These are phyloP conservation scores for Ceriops decandra DNA, from an alignment of 345 rosid species.

Conservation along the genomic window DNA sequence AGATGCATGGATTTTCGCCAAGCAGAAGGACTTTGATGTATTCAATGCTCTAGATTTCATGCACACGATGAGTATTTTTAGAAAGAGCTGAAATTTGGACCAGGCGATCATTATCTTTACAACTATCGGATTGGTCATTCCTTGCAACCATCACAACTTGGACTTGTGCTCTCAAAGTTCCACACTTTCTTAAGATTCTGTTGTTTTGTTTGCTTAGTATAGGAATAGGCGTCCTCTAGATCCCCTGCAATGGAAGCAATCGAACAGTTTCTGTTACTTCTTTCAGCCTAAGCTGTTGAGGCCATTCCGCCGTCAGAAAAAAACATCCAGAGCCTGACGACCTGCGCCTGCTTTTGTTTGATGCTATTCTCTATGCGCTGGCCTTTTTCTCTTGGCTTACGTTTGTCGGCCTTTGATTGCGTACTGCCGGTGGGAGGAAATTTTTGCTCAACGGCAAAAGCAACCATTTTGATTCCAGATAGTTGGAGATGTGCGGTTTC, in stretches of 20 bases:
- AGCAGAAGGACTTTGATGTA: conserved; percentile 80
- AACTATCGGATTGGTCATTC: conserved; percentile 61
- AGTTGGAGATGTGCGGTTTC: too few species aligned
- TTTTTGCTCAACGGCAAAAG: too few species aligned
- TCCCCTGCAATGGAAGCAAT: background rate
- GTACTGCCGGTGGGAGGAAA: too few species aligned
- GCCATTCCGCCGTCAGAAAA: conserved; percentile 11
- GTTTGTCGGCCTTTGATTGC: background rate
- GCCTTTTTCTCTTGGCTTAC: background rate
- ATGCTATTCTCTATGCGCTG: background rate
- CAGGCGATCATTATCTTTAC: conserved; percentile 84
- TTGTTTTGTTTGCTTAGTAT: conserved; percentile 7
- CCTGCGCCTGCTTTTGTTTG: background rate
- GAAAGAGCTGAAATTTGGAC: conserved; percentile 84
- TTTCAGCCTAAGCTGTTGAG: background rate
- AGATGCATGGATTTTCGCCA: conserved; percentile 69
- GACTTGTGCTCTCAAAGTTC: conserved; percentile 73
- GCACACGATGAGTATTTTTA: conserved; percentile 79
- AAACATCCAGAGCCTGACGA: conserved; percentile 13
- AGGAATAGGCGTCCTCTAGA: background rate
- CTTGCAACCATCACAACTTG: conserved; percentile 68
- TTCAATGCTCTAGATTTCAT: conserved; percentile 88
- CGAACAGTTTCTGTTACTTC: background rate
- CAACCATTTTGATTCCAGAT: too few species aligned
- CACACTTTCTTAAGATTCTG: background rate